Evolutionary conservation across 495 filamentous ascomycete species (phyloP).

Genomic region (Talaromyces trachyspermus): DNA sequence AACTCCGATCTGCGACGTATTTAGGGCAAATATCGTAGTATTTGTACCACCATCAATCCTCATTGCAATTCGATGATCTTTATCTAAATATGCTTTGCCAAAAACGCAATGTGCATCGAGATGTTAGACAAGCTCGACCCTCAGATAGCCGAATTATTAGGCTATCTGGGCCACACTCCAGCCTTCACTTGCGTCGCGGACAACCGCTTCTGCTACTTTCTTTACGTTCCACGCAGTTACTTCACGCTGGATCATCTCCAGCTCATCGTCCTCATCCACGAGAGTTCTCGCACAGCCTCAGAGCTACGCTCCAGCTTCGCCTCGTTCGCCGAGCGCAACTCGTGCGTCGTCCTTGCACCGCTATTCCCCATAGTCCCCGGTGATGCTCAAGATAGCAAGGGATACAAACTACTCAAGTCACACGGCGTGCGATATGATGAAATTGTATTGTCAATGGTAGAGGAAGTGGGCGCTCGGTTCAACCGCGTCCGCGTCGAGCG

Average conservation of each 20-base stretch:
- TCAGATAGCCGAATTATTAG: neutral
- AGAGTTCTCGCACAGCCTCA: neutral
- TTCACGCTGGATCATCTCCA: neutral
- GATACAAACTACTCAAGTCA: neutral
- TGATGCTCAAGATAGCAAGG: neutral
- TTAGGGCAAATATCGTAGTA: no score
- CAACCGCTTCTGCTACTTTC: constrained; percentile 2
- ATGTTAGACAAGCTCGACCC: constrained; percentile 3
- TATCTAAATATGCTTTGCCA: no score
- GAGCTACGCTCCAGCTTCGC: neutral
- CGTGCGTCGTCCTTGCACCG: neutral
- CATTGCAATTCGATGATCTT: no score
- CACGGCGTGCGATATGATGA: neutral
- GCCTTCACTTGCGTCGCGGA: neutral
- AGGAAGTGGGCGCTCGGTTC: neutral
- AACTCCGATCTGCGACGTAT: no score
- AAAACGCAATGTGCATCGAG: no score
- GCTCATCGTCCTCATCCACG: neutral
- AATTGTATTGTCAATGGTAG: neutral
- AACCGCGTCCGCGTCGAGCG: neutral
- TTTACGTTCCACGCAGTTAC: constrained; percentile 1
- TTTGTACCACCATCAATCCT: no score
- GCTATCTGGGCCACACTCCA: neutral
- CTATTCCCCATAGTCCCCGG: neutral
- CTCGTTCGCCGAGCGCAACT: neutral